Evolutionary conservation across 768 basidiomycete species (phyloP).

Genomic region (Kwoniella botswanensis): DNA sequence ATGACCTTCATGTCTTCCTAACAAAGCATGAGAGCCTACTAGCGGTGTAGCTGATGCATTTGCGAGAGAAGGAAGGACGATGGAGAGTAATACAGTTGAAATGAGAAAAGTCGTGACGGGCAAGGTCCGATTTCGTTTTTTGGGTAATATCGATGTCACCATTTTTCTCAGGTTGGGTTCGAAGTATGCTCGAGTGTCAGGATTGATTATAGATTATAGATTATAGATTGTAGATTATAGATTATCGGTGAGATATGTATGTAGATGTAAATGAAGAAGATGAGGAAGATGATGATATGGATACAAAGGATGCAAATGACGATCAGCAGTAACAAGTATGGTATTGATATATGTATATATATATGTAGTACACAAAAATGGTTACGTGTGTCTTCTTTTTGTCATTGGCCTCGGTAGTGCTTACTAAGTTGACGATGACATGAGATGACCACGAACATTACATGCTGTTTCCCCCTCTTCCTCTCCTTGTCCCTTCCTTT

Average conservation of each 20-base stretch:
- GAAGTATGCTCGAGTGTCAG: neutral
- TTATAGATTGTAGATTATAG: neutral
- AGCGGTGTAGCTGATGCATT: neutral
- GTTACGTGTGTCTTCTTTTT: neutral
- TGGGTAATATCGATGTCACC: constrained; percentile 13
- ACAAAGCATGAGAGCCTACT: neutral
- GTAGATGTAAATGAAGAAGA: neutral
- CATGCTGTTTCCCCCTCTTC: too few species aligned
- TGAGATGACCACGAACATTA: too few species aligned
- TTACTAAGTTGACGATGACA: neutral
- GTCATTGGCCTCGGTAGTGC: neutral
- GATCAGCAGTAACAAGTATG: neutral
- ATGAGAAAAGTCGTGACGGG: constrained; percentile 33
- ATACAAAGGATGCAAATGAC: neutral
- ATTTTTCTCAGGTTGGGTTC: constrained; percentile 2
- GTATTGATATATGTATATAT: neutral
- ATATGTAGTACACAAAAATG: neutral
- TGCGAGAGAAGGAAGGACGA: constrained; percentile 23
- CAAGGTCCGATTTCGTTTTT: constrained; percentile 11
- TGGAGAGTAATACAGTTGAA: constrained; percentile 24
- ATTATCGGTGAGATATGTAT: neutral
- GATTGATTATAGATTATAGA: neutral
- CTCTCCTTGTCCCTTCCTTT: too few species aligned
- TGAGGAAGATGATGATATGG: neutral
- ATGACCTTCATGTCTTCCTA: constrained; percentile 23